phyloP scores from a whole-genome alignment of 2,329 filamentous ascomycete species.

The Harringtonia aguacate region DNA sequence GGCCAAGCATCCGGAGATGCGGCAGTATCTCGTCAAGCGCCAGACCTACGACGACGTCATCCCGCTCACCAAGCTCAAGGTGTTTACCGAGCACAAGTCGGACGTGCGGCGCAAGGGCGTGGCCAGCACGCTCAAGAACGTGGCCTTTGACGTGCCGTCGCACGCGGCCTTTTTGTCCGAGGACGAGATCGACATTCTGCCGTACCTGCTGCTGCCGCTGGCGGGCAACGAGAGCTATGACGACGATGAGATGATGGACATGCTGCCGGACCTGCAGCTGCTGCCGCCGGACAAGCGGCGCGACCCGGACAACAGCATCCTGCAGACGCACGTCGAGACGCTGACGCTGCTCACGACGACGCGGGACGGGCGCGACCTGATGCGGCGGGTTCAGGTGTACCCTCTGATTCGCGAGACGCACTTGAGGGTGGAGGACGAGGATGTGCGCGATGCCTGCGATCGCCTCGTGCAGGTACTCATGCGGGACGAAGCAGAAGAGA shows the following conservation, averaged over 20 bases:
- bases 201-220: conserved; percentile 80
- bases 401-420: conserved; percentile 84
- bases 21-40: conserved; percentile 61
- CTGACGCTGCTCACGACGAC: conserved; percentile 75
- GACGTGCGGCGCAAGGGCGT: conserved; percentile 82
- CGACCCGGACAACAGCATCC: conserved; percentile 64
- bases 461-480: conserved; percentile 81
- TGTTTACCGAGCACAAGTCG: conserved; percentile 87
- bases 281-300: conserved; percentile 82
- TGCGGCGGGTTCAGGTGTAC: conserved; percentile 75
- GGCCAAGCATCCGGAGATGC: conserved; percentile 66
- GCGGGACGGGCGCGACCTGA: conserved; percentile 57
- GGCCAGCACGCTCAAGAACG: conserved; percentile 92
- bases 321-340: conserved; percentile 84
- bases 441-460: conserved; percentile 75
- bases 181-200: conserved; percentile 67
- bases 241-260: conserved; percentile 73
- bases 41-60: conserved; percentile 73
- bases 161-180: conserved; percentile 63
- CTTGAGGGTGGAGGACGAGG: conserved; percentile 64
- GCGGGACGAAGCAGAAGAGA: conserved; percentile 49
- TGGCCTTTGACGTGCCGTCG: conserved; percentile 67
- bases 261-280: conserved; percentile 85
- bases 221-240: conserved; percentile 81
- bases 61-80: conserved; percentile 84